Evolutionary conservation across 768 basidiomycete genomes (phyloP).

Genomic region (Crassisporium funariophilum): DNA sequence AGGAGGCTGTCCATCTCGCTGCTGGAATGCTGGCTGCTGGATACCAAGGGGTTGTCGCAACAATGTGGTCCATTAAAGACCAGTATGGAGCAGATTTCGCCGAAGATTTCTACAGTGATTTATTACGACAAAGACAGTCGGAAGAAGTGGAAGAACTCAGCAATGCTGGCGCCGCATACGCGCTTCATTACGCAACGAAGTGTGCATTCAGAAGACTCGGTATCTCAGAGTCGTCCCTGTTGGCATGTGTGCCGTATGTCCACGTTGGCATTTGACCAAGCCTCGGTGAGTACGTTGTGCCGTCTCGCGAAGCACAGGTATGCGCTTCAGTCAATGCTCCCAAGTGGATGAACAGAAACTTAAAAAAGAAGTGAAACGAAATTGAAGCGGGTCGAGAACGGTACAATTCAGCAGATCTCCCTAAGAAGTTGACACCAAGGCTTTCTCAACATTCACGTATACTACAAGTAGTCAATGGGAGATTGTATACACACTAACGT

Average conservation of each 20-base stretch:
- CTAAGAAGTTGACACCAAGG: too few relatives aligned
- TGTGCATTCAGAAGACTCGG: slow-evolving; percentile 9
- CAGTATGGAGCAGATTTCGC: slow-evolving; percentile 31
- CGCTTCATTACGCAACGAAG: slow-evolving; percentile 18
- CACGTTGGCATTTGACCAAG: slow-evolving; percentile 20
- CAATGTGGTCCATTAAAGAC: slow-evolving; percentile 42
- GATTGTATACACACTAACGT: too few relatives aligned
- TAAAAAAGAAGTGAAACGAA: too few relatives aligned
- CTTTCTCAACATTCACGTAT: too few relatives aligned
- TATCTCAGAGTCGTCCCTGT: slow-evolving; percentile 4
- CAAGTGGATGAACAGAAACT: too few relatives aligned
- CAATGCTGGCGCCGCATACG: slow-evolving; percentile 12
- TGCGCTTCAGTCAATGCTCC: too few relatives aligned
- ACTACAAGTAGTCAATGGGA: too few relatives aligned
- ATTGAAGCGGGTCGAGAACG: too few relatives aligned
- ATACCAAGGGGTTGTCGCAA: slow-evolving; percentile 33
- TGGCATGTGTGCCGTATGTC: slow-evolving; percentile 21
- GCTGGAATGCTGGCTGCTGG: slow-evolving; percentile 37
- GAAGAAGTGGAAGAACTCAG: not conserved
- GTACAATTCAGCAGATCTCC: too few relatives aligned
- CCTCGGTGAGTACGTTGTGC: too few relatives aligned
- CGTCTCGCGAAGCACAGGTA: too few relatives aligned
- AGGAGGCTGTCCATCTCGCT: slow-evolving; percentile 40
- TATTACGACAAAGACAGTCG: slow-evolving; percentile 6
- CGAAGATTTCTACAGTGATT: slow-evolving; percentile 26